Evolutionary conservation across 2,329 filamentous ascomycete species (phyloP), one percentile per base, ranked within the genome.

Genomic region (Exophiala bonariae): DNA sequence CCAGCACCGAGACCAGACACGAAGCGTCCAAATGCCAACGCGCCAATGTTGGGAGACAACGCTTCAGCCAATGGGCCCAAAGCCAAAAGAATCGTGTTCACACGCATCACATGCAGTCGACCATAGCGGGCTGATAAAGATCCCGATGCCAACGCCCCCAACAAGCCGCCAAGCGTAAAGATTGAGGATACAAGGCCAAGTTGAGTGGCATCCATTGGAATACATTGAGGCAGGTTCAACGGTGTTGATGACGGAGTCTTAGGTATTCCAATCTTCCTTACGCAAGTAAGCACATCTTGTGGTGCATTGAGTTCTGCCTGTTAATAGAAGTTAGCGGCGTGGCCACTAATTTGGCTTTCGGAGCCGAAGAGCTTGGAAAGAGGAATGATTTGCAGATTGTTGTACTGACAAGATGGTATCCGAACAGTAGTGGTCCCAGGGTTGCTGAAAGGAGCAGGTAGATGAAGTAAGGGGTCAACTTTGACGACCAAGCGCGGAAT

Each of bases 231-330:
- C 65, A 99, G 92, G 0, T 37, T 35, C 11, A 42, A 23, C 13
- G 34, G n/a, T 9, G 93, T 97, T 68, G 95, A 86, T 45, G 81
- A 82, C 82, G 60, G 16, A 32, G 41, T 28, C 53, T 41, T 44
- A 9, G 49, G 31, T 7, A 62, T 64, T 53, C 80, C 75, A 32
- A 73, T 72, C 57, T 80, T 77, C 56, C 82, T 83, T 58, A 82
- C 82, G 73, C 93, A 97, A 47, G 88, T 95, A 61, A 99, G 86
- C 61, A 95, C 89, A 75, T 91, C 86, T 77, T 96, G 86, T 7
- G 93, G 93, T 7, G 92, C 89, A 67, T 99, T 99, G 54, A 99
- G 81, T 67, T 97, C 93, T 59, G 90, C 88, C 91, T 92, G 61
- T 35, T 16, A 37, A 20, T 17, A 6, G 23, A 26, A 26, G 23